phyloP scores from a whole-genome alignment of 1,284 basidiomycete genomes.

The Pyrrhoderma lamaoense region DNA sequence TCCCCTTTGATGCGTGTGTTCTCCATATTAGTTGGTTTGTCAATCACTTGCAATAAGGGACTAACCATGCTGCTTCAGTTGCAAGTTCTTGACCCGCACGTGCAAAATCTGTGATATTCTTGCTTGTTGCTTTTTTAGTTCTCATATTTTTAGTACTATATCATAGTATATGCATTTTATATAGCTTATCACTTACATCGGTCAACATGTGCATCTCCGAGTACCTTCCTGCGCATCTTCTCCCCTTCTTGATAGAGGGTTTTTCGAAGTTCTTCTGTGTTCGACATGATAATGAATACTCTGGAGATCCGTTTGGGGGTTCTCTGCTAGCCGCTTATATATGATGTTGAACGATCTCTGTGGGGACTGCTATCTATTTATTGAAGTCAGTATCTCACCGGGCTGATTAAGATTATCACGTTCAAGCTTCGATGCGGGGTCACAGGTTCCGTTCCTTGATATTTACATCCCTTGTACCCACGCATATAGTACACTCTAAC shows the following conservation, averaged over 20 bases:
- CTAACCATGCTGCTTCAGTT: conserved; percentile 15
- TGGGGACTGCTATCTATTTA: too few relatives aligned
- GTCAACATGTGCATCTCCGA: conserved; percentile 16
- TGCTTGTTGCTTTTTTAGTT: too few relatives aligned
- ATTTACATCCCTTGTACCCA: conserved; percentile 3
- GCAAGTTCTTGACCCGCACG: conserved; percentile 16
- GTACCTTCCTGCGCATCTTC: conserved; percentile 16
- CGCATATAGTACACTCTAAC: too few relatives aligned
- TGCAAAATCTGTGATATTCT: conserved; percentile 13
- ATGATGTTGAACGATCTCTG: too few relatives aligned
- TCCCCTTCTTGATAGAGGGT: conserved; percentile 15
- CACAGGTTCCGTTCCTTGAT: background rate
- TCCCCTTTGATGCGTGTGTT: conserved; percentile 8
- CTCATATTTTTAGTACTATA: too few relatives aligned
- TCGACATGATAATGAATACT: background rate
- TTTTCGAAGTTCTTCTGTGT: conserved; percentile 13
- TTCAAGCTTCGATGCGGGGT: too few relatives aligned
- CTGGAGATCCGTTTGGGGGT: background rate
- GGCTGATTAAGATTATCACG: too few relatives aligned
- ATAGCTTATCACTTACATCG: conserved; percentile 6
- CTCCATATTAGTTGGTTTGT: background rate
- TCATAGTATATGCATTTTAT: too few relatives aligned
- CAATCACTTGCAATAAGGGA: background rate
- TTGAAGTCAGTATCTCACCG: too few relatives aligned
- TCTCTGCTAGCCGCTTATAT: too few relatives aligned